phyloP scores from a whole-genome alignment of 805 yeast species.

The Teunomyces kruisii region DNA sequence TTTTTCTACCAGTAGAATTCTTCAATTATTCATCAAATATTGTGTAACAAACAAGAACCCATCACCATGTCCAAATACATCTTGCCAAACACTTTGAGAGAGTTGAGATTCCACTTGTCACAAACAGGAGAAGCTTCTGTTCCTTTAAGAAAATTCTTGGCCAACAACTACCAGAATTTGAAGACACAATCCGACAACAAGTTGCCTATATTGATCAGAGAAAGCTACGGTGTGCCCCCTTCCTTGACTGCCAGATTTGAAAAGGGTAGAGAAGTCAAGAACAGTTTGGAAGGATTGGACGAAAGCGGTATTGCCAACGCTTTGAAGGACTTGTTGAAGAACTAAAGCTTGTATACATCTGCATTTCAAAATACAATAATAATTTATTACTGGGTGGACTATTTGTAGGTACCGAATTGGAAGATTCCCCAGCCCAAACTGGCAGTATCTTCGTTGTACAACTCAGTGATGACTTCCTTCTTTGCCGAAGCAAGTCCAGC shows the following conservation, averaged over 20 bases:
- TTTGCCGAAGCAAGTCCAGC: conserved; percentile 52
- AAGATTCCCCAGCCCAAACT: conserved; percentile 75
- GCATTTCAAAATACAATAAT: background rate
- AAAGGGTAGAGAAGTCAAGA: conserved; percentile 51
- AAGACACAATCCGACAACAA: conserved; percentile 55
- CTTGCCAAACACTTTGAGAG: conserved; percentile 61
- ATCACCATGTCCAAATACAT: conserved; percentile 40
- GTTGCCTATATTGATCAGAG: conserved; percentile 77
- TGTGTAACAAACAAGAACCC: background rate
- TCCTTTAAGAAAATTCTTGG: conserved; percentile 64
- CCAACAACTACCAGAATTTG: conserved; percentile 63
- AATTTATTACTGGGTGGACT: background rate
- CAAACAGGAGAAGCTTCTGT: conserved; percentile 74
- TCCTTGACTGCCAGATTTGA: conserved; percentile 72
- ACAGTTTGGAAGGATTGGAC: conserved; percentile 47
- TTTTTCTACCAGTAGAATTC: conserved; percentile 11
- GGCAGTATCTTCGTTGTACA: conserved; percentile 44
- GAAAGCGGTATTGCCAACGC: conserved; percentile 45
- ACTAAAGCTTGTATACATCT: conserved; percentile 5
- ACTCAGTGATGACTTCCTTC: conserved; percentile 34
- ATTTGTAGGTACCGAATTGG: conserved; percentile 32
- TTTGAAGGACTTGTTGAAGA: conserved; percentile 38
- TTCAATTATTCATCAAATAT: conserved; percentile 6
- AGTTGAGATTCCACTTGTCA: conserved; percentile 78
- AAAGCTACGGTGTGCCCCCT: conserved; percentile 71